phyloP scores from a whole-genome alignment of 805 yeast genomes.

The Ogataea ganodermae region DNA sequence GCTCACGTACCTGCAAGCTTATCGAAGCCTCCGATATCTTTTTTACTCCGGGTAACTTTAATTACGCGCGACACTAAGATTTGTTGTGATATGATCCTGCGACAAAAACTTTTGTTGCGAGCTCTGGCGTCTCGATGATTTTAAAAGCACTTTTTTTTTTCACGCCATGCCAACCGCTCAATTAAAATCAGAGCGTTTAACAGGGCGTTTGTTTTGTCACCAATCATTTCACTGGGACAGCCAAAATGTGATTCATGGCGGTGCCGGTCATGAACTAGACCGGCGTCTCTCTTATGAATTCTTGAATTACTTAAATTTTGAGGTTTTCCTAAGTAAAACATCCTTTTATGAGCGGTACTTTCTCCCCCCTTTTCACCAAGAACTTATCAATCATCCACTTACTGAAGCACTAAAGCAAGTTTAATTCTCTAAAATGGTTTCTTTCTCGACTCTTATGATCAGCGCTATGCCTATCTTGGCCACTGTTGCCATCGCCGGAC shows the following conservation, averaged over 20 bases:
- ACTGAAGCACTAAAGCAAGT: not conserved
- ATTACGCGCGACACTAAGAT: not conserved
- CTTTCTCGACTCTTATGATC: slow-evolving; percentile 16
- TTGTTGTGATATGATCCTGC: too few relatives aligned
- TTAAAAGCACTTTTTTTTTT: not conserved
- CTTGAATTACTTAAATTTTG: not conserved
- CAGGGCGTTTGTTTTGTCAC: not conserved
- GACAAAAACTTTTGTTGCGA: not conserved
- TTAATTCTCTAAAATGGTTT: slow-evolving; percentile 20
- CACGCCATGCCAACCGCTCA: not conserved
- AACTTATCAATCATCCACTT: slow-evolving; percentile 1
- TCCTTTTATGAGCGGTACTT: slow-evolving; percentile 3
- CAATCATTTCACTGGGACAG: not conserved
- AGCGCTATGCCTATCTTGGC: slow-evolving; percentile 15
- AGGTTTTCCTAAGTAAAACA: not conserved
- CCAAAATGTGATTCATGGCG: not conserved
- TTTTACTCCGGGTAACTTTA: not conserved
- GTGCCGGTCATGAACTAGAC: not conserved
- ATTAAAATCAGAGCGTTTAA: not conserved
- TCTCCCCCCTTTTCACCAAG: not conserved
- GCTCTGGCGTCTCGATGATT: not conserved
- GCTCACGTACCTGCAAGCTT: not conserved
- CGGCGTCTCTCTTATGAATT: not conserved
- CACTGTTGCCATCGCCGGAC: slow-evolving; percentile 33
- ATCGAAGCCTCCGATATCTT: slow-evolving; percentile 2